Evolutionary conservation across 106 monocot genomes (phyloP).

Genomic region (Triglochin maritima): DNA sequence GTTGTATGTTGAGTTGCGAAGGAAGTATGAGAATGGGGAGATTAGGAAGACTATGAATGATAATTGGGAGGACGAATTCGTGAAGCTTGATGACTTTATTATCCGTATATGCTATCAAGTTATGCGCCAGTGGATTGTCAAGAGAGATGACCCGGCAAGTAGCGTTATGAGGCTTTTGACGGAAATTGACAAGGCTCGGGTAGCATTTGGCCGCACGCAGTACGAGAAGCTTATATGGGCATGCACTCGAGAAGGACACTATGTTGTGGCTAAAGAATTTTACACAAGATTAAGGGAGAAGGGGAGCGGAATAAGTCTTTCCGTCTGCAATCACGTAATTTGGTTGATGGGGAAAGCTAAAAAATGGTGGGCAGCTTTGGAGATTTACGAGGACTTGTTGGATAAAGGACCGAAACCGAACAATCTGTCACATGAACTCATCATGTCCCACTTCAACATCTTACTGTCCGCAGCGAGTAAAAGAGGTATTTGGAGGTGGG

Average conservation of each 20-base stretch:
- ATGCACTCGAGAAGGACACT: conserved; percentile 57
- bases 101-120: conserved; percentile 49
- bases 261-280: conserved; percentile 56
- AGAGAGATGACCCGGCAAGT: conserved; percentile 17
- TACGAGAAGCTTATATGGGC: conserved; percentile 80
- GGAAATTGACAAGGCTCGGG: conserved; percentile 40
- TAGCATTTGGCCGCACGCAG: conserved; percentile 27
- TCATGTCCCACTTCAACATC: conserved; percentile 71
- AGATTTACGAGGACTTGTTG: conserved; percentile 85
- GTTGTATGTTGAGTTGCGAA: conserved; percentile 37
- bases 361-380: conserved; percentile 97
- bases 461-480: conserved; percentile 63
- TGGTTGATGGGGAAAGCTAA: conserved; percentile 90
- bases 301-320: conserved; percentile 46
- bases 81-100: conserved; percentile 44
- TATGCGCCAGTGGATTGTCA: conserved; percentile 59
- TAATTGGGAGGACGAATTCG: conserved; percentile 55
- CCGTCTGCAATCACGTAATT: conserved; percentile 82
- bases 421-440: conserved; percentile 66
- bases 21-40: conserved; percentile 37
- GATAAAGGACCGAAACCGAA: conserved; percentile 87
- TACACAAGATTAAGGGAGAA: conserved; percentile 59
- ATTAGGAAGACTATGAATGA: conserved; percentile 19
- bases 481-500: conserved; percentile 90
- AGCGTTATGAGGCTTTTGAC: conserved; percentile 43